These are phyloP conservation scores for Lipomyces oligophaga DNA, from an alignment of 805 yeast species.

Conservation along the genomic window DNA sequence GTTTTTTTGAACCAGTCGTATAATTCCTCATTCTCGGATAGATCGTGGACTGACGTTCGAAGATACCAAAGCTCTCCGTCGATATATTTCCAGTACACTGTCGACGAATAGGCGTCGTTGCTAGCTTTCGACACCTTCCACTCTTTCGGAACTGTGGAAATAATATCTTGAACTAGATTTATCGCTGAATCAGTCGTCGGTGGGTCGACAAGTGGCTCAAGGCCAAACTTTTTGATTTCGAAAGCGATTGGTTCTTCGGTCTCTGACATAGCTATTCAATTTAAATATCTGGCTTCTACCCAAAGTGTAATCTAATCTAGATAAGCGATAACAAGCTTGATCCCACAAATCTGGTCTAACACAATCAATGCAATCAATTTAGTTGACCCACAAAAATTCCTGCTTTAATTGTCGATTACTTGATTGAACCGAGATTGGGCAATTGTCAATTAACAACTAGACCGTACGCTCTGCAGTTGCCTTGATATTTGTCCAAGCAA, in stretches of 20 bases:
- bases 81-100: slow-evolving; percentile 12
- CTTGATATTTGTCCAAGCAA: too few species aligned
- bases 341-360: not conserved
- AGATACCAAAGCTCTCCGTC: slow-evolving; percentile 20
- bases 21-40: slow-evolving; percentile 5
- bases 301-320: too few species aligned
- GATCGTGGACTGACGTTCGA: slow-evolving; percentile 15
- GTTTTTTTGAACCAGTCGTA: slow-evolving; percentile 22
- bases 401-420: too few species aligned
- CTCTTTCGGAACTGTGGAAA: slow-evolving; percentile 4
- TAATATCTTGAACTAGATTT: slow-evolving; percentile 5
- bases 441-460: too few species aligned
- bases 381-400: not conserved
- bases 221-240: slow-evolving; percentile 11
- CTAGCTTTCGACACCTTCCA: slow-evolving; percentile 10
- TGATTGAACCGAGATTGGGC: too few species aligned
- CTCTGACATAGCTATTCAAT: not conserved
- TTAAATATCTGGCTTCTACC: too few species aligned
- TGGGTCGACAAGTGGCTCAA: slow-evolving; percentile 13
- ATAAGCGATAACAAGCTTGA: too few species aligned
- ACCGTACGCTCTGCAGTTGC: too few species aligned
- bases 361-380: not conserved
- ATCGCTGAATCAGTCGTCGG: slow-evolving; percentile 14
- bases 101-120: not conserved
- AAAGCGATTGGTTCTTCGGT: not conserved